Evolutionary conservation across 495 filamentous ascomycete genomes (phyloP).

Genomic region (Penicillium flavigenum): DNA sequence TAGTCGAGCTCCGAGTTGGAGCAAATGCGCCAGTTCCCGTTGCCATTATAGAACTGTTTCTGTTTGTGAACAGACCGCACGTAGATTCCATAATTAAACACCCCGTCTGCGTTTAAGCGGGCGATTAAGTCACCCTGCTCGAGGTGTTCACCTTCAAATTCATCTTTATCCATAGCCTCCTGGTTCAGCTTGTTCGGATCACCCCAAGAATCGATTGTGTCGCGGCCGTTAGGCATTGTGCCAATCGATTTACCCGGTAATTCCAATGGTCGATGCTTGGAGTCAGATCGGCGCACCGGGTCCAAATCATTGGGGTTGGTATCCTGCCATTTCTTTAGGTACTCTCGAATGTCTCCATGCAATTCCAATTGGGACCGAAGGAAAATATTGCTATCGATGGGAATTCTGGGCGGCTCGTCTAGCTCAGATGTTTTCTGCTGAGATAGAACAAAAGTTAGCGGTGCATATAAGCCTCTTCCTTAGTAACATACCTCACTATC

Average conservation of each 20-base stretch:
- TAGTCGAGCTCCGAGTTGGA: slow-evolving; percentile 50
- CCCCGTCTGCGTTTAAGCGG: slow-evolving; percentile 41
- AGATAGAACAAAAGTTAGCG: slow-evolving; percentile 3
- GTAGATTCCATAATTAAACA: slow-evolving; percentile 64
- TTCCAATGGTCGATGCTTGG: slow-evolving; percentile 12
- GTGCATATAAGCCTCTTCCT: neutral
- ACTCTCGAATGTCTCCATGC: slow-evolving; percentile 48
- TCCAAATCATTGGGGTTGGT: slow-evolving; percentile 34
- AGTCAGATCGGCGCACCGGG: slow-evolving; percentile 33
- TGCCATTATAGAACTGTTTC: slow-evolving; percentile 69
- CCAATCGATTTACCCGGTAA: slow-evolving; percentile 23
- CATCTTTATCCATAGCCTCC: slow-evolving; percentile 34
- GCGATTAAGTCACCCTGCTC: slow-evolving; percentile 74
- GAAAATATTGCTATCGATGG: slow-evolving; percentile 29
- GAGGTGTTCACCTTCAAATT: slow-evolving; percentile 50
- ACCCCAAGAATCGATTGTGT: slow-evolving; percentile 32
- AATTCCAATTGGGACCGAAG: slow-evolving; percentile 38
- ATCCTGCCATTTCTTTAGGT: slow-evolving; percentile 55
- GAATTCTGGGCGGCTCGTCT: neutral
- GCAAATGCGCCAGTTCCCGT: slow-evolving; percentile 71
- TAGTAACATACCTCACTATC: slow-evolving; percentile 14
- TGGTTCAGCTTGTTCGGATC: slow-evolving; percentile 26
- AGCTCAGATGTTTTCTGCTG: slow-evolving; percentile 16
- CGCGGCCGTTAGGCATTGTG: slow-evolving; percentile 46
- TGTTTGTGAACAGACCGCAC: slow-evolving; percentile 60